Evolutionary conservation across 495 filamentous ascomycete genomes (phyloP), one percentile per base, ranked within the genome.

Genomic region (Halenospora varia): DNA sequence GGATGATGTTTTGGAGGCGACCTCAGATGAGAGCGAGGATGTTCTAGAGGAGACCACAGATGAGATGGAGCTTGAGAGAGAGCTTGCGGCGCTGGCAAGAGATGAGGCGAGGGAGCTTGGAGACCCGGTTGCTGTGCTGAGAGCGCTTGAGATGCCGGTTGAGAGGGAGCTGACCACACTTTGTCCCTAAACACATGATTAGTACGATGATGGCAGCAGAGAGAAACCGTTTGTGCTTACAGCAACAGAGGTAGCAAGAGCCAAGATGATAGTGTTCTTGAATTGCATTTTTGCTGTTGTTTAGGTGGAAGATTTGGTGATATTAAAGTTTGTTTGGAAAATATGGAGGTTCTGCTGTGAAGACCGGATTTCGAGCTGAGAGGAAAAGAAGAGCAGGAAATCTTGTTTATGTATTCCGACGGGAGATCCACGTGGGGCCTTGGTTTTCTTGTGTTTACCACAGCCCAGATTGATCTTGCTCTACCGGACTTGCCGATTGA

Each of bases 231-330:
- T 15, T 45, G 41, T 45, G 53, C 62, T 13, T 58, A 61, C 62
- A 49, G 55, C 11, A 19, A 53, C 54, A 22, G 49, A 40, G 48
- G 62, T 60, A 59, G 66, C 55, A 52, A 72, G 65, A 62, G 68
- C 59, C 48, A 70, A 39, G 51, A 65, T 52, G 56, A 72, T 10
- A 55, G 48, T n/a, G 57, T 68, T 68, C 52, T 59, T 55, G 61
- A 70, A 64, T 63, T 70, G 70, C 71, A 74, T 74, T 55, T 54
- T 70, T 62, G 57, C 35, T 60, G 52, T 51, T 50, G 19, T 40
- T 40, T 24, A 24, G 2, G 46, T 22, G 41, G 15, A 42, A 39
- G n/a, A 39, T 4, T 53, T 22, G 26, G 19, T 49, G 47, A 25
- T 60, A 54, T 22, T 54, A 20, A 49, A 23, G 10, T 23, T 19